These are phyloP conservation scores for Phaeomoniella chlamydospora DNA, from an alignment of 2,329 filamentous ascomycete species.

Conservation along the genomic window DNA sequence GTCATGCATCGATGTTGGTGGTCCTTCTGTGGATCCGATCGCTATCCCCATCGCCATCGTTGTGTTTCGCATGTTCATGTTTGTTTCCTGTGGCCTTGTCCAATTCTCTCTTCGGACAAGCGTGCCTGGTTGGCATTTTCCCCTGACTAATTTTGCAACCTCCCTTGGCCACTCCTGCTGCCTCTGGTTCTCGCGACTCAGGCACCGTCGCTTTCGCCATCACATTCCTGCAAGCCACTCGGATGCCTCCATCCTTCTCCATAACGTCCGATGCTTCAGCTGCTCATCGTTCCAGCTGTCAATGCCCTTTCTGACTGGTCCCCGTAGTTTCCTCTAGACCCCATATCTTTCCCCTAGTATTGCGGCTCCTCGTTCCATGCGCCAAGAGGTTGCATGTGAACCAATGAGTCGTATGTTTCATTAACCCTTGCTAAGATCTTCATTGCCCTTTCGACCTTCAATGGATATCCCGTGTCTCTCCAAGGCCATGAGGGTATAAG, in stretches of 20 bases:
- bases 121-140: background rate
- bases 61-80: too few species aligned
- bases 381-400: background rate
- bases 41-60: background rate
- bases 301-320: background rate
- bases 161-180: background rate
- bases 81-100: too few species aligned
- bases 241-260: background rate
- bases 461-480: background rate
- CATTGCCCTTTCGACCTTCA: background rate
- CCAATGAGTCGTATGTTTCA: background rate
- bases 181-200: background rate
- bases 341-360: too few species aligned
- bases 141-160: background rate
- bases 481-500: background rate
- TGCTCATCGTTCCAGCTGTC: background rate
- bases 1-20: background rate
- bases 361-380: background rate
- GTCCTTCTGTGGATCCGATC: background rate
- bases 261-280: background rate
- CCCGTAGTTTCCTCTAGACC: background rate
- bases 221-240: background rate
- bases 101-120: background rate
- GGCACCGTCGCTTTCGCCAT: background rate
- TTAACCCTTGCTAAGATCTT: background rate